phyloP scores from a whole-genome alignment of 2,329 filamentous ascomycete species.

The Bipolaris sorokiniana region DNA sequence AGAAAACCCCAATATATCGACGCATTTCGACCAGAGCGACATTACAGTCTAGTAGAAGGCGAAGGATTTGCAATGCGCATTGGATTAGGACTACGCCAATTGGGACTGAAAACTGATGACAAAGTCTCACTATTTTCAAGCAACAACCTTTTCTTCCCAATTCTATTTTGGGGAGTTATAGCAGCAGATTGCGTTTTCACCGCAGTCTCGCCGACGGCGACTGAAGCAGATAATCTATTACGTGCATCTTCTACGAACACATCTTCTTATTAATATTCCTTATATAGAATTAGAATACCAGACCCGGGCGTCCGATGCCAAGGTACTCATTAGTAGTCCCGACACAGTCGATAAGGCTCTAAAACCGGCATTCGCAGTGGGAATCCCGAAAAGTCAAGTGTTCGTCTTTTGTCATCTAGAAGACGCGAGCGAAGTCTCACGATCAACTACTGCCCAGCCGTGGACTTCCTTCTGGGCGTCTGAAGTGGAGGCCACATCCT shows the following conservation, averaged over 20 bases:
- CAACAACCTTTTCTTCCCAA: not conserved
- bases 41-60: not conserved
- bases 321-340: too few relatives aligned
- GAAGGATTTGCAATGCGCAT: not conserved
- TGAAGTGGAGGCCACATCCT: not conserved
- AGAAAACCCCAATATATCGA: not conserved
- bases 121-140: not conserved
- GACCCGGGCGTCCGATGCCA: too few relatives aligned
- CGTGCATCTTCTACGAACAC: too few relatives aligned
- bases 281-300: too few relatives aligned
- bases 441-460: not conserved
- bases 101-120: not conserved
- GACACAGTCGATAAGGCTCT: too few relatives aligned
- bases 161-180: not conserved
- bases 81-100: not conserved
- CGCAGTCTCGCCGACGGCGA: too few relatives aligned
- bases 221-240: too few relatives aligned
- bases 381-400: not conserved
- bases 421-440: not conserved
- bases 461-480: not conserved
- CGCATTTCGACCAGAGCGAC: not conserved
- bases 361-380: too few relatives aligned
- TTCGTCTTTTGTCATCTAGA: not conserved
- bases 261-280: too few relatives aligned
- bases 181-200: not conserved